Evolutionary conservation across 2,329 filamentous ascomycete species (phyloP).

Genomic region (Colletotrichum tofieldiae): DNA sequence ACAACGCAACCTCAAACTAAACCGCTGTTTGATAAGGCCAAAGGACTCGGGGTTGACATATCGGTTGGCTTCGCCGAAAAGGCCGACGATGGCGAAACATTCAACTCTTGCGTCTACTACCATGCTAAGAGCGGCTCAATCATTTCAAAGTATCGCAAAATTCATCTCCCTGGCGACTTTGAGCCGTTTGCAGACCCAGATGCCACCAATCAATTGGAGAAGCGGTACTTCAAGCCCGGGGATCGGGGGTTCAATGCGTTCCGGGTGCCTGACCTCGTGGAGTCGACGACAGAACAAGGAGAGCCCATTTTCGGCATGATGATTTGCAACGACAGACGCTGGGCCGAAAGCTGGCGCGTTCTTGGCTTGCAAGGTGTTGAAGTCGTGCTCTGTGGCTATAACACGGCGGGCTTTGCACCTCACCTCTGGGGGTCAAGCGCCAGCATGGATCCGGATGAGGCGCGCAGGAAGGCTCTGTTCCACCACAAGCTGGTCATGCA

Average conservation of each 20-base stretch:
- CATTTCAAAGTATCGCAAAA: conserved; percentile 67
- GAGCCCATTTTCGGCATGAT: conserved; percentile 70
- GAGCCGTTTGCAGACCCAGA: conserved; percentile 65
- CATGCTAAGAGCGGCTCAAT: conserved; percentile 61
- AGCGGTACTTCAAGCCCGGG: conserved; percentile 68
- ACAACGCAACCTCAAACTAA: conserved; percentile 59
- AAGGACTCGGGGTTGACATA: conserved; percentile 64
- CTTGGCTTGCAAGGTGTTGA: conserved; percentile 62
- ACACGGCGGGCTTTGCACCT: conserved; percentile 65
- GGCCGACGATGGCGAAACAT: conserved; percentile 54
- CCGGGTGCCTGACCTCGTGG: conserved; percentile 62
- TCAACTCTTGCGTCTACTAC: conserved; percentile 69
- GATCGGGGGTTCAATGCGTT: conserved; percentile 69
- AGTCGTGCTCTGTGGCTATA: conserved; percentile 60
- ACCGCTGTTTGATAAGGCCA: conserved; percentile 65
- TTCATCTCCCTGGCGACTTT: conserved; percentile 68
- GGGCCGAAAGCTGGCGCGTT: conserved; percentile 68
- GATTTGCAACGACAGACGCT: conserved; percentile 70
- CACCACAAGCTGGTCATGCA: conserved; percentile 68
- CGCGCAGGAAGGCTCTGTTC: conserved; percentile 64
- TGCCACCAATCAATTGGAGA: conserved; percentile 69
- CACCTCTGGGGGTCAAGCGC: conserved; percentile 55
- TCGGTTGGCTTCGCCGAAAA: conserved; percentile 68
- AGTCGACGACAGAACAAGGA: conserved; percentile 56
- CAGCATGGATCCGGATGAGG: conserved; percentile 47